A percentile compares a stretch with the other conserved stretches of the same genome.
Conservation (phyloP, 768 basidiomycete species). For the Suillus decipiens region DNA sequence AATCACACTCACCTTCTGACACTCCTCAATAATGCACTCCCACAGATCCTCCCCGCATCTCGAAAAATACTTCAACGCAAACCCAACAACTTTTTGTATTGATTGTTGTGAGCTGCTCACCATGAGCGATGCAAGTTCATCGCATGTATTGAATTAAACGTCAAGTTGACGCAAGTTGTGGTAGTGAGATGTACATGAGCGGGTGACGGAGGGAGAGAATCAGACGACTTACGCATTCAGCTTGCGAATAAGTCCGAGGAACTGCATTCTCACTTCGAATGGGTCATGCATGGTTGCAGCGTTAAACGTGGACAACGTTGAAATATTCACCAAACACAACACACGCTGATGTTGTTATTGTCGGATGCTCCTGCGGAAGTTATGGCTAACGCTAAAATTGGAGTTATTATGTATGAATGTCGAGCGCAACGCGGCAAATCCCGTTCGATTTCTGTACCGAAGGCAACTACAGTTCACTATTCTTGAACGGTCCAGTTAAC, state of each 20-base stretch:
- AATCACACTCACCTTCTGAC: conserved; percentile 63
- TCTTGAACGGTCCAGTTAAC: conserved; percentile 12
- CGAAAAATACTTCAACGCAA: conserved; percentile 81
- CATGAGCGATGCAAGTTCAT: background rate
- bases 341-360: background rate
- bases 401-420: background rate
- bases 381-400: background rate
- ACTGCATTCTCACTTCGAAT: conserved; percentile 50
- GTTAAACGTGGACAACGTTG: background rate
- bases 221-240: conserved; percentile 56
- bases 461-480: conserved; percentile 9
- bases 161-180: background rate
- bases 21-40: conserved; percentile 92
- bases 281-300: conserved; percentile 2
- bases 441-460: background rate
- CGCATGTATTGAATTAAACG: background rate
- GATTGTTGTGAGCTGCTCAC: conserved; percentile 75
- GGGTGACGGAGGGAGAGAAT: background rate
- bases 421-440: background rate
- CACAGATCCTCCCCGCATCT: conserved; percentile 90
- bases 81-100: conserved; percentile 85
- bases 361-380: background rate
- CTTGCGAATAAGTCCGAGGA: conserved; percentile 58
- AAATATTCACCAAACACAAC: background rate
- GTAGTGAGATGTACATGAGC: background rate